These are phyloP conservation scores for Hippophae tibetana DNA, from an alignment of 306 rosid genomes.

Conservation along the genomic window DNA sequence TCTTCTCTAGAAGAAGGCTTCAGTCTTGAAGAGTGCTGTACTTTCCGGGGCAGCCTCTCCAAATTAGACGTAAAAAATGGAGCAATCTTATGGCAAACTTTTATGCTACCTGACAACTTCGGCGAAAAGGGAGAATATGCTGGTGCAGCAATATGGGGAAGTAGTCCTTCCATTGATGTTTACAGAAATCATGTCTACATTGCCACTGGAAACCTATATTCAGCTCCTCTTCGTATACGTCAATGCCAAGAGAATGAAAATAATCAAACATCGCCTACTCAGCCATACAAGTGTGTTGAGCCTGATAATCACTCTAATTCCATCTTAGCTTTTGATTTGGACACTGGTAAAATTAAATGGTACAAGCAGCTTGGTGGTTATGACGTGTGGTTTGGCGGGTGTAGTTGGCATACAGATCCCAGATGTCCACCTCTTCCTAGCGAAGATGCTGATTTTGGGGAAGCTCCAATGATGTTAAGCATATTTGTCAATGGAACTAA, in stretches of 20 bases:
- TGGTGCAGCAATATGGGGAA: constrained; percentile 67
- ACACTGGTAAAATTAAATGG: constrained; percentile 44
- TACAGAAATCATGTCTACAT: constrained; percentile 35
- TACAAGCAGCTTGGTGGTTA: constrained; percentile 57
- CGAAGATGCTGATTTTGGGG: constrained; percentile 55
- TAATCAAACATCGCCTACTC: constrained; percentile 32
- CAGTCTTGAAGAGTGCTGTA: constrained; percentile 27
- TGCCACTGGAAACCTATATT: constrained; percentile 53
- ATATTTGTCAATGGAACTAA: constrained; percentile 17
- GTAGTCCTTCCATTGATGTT: constrained; percentile 60
- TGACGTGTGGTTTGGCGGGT: constrained; percentile 54
- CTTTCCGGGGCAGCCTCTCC: constrained; percentile 44
- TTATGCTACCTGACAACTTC: constrained; percentile 42
- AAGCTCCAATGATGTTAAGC: constrained; percentile 52
- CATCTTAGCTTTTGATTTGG: constrained; percentile 53
- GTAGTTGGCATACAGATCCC: constrained; percentile 28
- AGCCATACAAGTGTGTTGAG: constrained; percentile 41
- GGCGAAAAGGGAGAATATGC: constrained; percentile 30
- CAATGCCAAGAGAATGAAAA: constrained; percentile 43
- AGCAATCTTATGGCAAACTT: constrained; percentile 45
- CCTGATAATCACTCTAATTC: constrained; percentile 49
- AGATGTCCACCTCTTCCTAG: constrained; percentile 45
- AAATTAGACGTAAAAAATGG: constrained; percentile 32
- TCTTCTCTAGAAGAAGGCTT: constrained; percentile 27
- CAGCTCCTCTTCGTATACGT: constrained; percentile 28